phyloP scores from a whole-genome alignment of 2,329 filamentous ascomycete genomes.

The Myriosclerotinia scirpicola region DNA sequence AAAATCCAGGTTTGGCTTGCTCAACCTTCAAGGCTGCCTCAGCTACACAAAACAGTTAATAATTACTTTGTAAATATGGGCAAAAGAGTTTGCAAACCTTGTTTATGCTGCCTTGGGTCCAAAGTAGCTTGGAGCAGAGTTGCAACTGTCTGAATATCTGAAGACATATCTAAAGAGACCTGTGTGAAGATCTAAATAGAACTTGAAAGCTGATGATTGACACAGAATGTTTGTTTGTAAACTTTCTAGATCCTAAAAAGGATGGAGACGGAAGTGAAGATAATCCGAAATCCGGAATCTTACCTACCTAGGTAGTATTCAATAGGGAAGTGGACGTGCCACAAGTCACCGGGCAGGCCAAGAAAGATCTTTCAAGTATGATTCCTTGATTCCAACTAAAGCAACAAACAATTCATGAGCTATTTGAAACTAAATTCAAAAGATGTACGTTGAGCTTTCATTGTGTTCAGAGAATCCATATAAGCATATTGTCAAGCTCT shows the following conservation, averaged over 20 bases:
- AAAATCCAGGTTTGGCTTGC: constrained; percentile 83
- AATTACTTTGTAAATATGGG: constrained; percentile 32
- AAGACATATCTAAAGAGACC: constrained; percentile 52
- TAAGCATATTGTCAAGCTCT: neutral
- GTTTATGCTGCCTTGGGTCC: constrained; percentile 81
- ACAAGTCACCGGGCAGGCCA: neutral
- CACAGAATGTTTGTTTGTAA: constrained; percentile 24
- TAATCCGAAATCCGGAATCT: constrained; percentile 17
- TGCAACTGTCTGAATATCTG: constrained; percentile 64
- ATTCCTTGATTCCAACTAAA: constrained; percentile 14
- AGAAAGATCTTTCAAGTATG: constrained; percentile 13
- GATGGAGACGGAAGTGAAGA: constrained; percentile 18
- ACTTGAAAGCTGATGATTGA: constrained; percentile 13
- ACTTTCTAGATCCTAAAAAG: constrained; percentile 22
- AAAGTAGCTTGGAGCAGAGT: constrained; percentile 88
- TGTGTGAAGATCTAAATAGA: constrained; percentile 18
- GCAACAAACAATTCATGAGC: constrained; percentile 19
- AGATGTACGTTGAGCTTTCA: constrained; percentile 14
- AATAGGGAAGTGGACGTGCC: neutral
- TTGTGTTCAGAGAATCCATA: neutral
- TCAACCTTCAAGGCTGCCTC: constrained; percentile 77
- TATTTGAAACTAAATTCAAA: constrained; percentile 16
- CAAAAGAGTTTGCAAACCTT: constrained; percentile 61
- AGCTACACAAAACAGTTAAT: constrained; percentile 53
- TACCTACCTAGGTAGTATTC: no score